phyloP scores from a whole-genome alignment of 305 asterid species.

The Rubia balearica region DNA sequence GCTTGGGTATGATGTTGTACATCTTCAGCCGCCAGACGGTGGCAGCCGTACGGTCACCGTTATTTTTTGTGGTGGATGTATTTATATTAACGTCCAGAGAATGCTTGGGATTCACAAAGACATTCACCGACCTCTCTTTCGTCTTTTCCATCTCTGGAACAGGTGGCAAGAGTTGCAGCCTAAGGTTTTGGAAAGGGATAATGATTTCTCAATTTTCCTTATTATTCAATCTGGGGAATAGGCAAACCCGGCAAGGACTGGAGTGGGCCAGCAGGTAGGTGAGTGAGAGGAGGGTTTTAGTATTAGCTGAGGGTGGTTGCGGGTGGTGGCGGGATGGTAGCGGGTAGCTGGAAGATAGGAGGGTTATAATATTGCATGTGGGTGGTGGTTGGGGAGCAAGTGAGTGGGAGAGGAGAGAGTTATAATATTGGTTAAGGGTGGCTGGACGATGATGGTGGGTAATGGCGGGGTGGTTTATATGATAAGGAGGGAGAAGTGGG shows the following conservation, averaged over 20 bases:
- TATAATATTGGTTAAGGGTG: no score
- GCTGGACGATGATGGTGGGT: no score
- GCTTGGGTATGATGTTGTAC: slow-evolving; percentile 66
- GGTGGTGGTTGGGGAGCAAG: neutral
- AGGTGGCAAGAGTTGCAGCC: neutral
- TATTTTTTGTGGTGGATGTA: slow-evolving; percentile 24
- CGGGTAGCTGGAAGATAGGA: no score
- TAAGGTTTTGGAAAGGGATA: slow-evolving; percentile 18
- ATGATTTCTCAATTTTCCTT: neutral
- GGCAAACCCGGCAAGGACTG: neutral
- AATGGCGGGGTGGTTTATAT: no score
- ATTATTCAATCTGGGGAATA: neutral
- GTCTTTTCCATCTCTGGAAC: slow-evolving; percentile 45
- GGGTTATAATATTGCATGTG: no score
- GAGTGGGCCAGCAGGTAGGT: neutral
- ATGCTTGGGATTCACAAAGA: slow-evolving; percentile 90
- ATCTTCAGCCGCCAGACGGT: slow-evolving; percentile 89
- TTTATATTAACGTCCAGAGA: slow-evolving; percentile 62
- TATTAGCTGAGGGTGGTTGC: no score
- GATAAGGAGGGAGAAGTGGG: no score
- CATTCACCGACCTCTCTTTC: slow-evolving; percentile 71
- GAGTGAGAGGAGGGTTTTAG: no score
- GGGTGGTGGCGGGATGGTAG: no score
- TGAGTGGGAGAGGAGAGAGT: no score
- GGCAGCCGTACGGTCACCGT: slow-evolving; percentile 61